Conservation (phyloP, 305 asterid genomes). For the Petunia hybrid region DNA sequence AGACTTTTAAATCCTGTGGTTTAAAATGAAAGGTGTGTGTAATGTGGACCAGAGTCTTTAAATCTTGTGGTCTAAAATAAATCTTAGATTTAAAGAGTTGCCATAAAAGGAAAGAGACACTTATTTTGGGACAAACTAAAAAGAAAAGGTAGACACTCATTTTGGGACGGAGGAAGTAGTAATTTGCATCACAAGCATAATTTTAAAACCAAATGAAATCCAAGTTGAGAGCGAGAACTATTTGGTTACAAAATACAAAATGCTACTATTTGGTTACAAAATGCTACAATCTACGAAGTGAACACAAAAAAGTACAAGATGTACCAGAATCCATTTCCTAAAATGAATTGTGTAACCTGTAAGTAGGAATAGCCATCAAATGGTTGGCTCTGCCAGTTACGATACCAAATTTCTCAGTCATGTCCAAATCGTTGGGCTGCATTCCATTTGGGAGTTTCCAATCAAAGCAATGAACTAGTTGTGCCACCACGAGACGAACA, state of each 20-base stretch:
- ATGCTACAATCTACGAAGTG: background rate
- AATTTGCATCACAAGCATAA: background rate
- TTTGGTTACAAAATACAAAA: background rate
- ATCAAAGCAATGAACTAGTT: constrained; percentile 60
- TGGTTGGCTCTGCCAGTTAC: constrained; percentile 44
- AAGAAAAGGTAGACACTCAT: too few species aligned
- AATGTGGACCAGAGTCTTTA: too few species aligned
- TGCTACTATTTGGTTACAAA: too few species aligned
- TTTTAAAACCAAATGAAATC: background rate
- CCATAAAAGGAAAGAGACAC: too few species aligned
- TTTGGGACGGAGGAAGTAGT: too few species aligned
- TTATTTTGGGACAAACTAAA: too few species aligned
- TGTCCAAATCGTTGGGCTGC: constrained; percentile 52
- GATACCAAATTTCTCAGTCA: constrained; percentile 60
- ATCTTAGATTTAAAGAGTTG: too few species aligned
- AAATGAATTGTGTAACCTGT: constrained; percentile 40
- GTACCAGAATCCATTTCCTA: background rate
- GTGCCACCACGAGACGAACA: constrained; percentile 39
- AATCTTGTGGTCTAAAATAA: too few species aligned
- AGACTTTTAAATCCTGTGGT: too few species aligned
- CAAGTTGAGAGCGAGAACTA: background rate
- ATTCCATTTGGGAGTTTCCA: constrained; percentile 54
- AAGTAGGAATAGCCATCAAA: constrained; percentile 52
- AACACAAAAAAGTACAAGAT: background rate
- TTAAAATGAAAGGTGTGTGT: too few species aligned